Percentiles rank a stretch among this genome's conserved stretches.
phyloP scores from a whole-genome alignment of 2,329 filamentous ascomycete species.

The Colletotrichum sp. region DNA sequence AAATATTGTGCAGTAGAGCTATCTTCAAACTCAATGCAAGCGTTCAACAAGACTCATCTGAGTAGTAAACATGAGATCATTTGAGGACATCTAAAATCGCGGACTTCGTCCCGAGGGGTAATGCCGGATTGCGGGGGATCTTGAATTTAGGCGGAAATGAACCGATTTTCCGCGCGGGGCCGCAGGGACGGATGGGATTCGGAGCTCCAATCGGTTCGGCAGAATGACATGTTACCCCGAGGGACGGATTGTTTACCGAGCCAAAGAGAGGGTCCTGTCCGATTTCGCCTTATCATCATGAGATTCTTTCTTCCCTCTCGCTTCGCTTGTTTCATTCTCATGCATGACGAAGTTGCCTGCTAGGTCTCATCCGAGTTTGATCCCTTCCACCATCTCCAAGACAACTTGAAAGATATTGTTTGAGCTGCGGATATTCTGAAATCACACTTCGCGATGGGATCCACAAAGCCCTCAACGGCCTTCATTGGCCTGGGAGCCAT shows the following conservation, averaged over 20 bases:
- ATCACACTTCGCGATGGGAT: neutral
- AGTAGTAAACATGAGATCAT: neutral
- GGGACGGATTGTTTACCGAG: neutral
- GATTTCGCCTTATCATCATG: neutral
- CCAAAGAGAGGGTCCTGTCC: neutral
- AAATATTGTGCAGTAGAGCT: rapidly evolving
- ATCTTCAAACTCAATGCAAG: rapidly evolving
- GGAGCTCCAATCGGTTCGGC: neutral
- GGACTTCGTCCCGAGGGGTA: neutral
- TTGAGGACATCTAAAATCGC: neutral
- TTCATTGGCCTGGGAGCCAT: slow-evolving; percentile 82
- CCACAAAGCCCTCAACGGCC: neutral
- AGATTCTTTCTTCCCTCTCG: neutral
- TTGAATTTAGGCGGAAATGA: neutral
- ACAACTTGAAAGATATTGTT: neutral
- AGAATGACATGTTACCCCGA: neutral
- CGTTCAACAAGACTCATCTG: rapidly evolving
- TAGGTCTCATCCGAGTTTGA: rapidly evolving
- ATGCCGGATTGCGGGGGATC: neutral
- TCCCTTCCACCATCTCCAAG: neutral
- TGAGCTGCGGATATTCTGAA: neutral
- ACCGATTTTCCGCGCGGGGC: neutral
- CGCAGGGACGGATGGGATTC: neutral
- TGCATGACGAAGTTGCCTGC: neutral
- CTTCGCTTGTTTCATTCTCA: neutral